Evolutionary conservation across 495 filamentous ascomycete genomes (phyloP).

Genomic region (Penicillium steckii): DNA sequence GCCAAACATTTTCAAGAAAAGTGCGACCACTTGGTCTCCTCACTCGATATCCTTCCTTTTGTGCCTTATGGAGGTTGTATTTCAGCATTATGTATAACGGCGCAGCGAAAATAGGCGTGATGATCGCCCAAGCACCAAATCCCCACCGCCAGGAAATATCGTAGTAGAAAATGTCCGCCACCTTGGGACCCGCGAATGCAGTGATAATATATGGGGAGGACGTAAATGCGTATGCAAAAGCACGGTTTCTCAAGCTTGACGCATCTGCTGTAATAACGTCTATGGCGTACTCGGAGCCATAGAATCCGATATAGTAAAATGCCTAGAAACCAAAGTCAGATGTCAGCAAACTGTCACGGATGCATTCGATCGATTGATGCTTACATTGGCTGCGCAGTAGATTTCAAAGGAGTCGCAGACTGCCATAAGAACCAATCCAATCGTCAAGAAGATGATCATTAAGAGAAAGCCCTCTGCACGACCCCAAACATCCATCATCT

Average conservation of each 20-base stretch:
- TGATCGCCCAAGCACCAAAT: conserved; percentile 56
- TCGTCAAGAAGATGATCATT: conserved; percentile 27
- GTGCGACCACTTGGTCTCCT: conserved; percentile 25
- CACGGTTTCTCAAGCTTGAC: conserved; percentile 55
- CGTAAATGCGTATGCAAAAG: conserved; percentile 52
- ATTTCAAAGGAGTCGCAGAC: conserved; percentile 41
- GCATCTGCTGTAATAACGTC: conserved; percentile 59
- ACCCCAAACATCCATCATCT: conserved; percentile 65
- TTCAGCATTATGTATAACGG: conserved; percentile 44
- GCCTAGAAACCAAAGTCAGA: conserved; percentile 24
- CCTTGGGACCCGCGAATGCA: conserved; percentile 47
- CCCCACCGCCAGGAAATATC: conserved; percentile 55
- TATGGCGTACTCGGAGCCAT: conserved; percentile 50
- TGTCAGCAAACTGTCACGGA: background rate
- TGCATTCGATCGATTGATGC: background rate
- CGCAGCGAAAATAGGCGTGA: conserved; percentile 48
- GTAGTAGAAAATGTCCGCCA: conserved; percentile 42
- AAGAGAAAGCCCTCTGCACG: conserved; percentile 49
- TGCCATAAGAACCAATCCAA: conserved; percentile 49
- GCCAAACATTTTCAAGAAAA: conserved; percentile 11
- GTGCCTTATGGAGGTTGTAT: conserved; percentile 51
- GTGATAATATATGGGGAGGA: conserved; percentile 60
- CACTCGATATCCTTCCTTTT: conserved; percentile 31
- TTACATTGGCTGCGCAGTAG: conserved; percentile 40
- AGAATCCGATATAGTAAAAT: conserved; percentile 48